Percentiles rank a stretch among this genome's conserved stretches.
Conservation (phyloP, 2,329 filamentous ascomycete species). For the Ceratocystiopsis sp. region DNA sequence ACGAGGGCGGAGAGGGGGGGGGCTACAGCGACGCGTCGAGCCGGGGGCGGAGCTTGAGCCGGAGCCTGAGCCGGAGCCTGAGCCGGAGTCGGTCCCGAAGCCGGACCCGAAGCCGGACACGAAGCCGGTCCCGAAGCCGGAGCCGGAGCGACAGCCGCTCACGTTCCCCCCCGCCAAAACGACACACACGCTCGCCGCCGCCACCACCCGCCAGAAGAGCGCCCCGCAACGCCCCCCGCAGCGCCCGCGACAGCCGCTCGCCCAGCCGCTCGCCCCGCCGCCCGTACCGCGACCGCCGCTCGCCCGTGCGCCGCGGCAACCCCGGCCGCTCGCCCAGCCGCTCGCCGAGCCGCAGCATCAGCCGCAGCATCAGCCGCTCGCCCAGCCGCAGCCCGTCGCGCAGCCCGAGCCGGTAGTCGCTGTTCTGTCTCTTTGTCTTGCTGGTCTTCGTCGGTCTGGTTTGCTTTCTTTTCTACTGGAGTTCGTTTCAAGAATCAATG, state of each 20-base stretch:
- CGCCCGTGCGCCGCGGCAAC: not conserved
- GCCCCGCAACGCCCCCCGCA: too few species aligned
- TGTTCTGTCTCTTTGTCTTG: too few species aligned
- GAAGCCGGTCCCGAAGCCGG: not conserved
- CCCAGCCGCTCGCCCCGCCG: not conserved
- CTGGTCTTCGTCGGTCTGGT: too few species aligned
- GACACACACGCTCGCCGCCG: too few species aligned
- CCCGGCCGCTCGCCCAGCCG: not conserved
- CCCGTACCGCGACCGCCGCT: not conserved
- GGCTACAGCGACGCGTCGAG: not conserved
- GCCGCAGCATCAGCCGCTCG: not conserved
- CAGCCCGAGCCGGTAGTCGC: not conserved
- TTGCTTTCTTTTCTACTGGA: too few species aligned
- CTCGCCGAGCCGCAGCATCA: not conserved
- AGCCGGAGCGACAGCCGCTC: not conserved
- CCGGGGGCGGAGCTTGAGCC: constrained; percentile 1
- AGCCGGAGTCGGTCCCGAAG: not conserved
- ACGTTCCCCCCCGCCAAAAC: too few species aligned
- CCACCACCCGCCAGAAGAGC: not conserved
- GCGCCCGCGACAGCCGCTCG: not conserved
- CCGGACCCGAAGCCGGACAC: not conserved
- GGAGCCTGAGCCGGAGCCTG: not conserved
- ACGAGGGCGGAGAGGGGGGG: not conserved
- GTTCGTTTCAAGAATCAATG: too few species aligned
- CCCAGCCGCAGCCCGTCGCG: not conserved